Evolutionary conservation across 2,329 filamentous ascomycete species (phyloP), one percentile per base, ranked within the genome.

Genomic region (Tolypocladium paradoxum): DNA sequence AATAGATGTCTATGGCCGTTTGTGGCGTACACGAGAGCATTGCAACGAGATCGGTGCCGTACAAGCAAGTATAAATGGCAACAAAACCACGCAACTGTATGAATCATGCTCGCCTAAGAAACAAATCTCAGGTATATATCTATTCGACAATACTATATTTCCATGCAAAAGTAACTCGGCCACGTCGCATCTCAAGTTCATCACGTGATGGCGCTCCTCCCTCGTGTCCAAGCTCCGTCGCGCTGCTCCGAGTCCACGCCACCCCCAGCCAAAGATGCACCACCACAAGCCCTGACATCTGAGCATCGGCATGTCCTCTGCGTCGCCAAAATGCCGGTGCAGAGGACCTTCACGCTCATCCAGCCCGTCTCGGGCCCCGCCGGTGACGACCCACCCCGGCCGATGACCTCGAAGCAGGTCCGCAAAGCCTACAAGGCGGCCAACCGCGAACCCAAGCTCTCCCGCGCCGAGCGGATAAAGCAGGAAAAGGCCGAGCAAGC

Each of bases 401-500:
- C 68, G 29, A 73, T 73, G 71, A 73, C 71, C 11, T 72, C 71
- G 7, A 73, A 72, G 49, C 70, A 73, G 50, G 68, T 67, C 34
- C 67, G 67, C 53, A 69, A 70, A 37, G 69, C 68, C 11, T 68
- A 73, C 59, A 65, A 66, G 53, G 63, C 63, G 0, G 61, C 68
- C 27, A 72, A 64, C 29, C 62, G 64, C 16, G 57, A 53, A 2
- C 67, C 70, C 18, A 59, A 61, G 65, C 54, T 78, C 71, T 62
- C 70, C 59, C 57, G 68, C 68, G 64, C 66, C 59, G 57, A 79
- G 64, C 68, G 56, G 38, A 55, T 61, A n/a, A 63, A 65, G 33
- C 65, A 68, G 48, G 73, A 77, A 49, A 68, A 63, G 27, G 70
- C 69, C 45, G 78, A 83, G 55, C 77, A 80, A 57, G 77, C 81